Conservation (phyloP, 2,329 filamentous ascomycete genomes). For the Neofusicoccum sp. region DNA sequence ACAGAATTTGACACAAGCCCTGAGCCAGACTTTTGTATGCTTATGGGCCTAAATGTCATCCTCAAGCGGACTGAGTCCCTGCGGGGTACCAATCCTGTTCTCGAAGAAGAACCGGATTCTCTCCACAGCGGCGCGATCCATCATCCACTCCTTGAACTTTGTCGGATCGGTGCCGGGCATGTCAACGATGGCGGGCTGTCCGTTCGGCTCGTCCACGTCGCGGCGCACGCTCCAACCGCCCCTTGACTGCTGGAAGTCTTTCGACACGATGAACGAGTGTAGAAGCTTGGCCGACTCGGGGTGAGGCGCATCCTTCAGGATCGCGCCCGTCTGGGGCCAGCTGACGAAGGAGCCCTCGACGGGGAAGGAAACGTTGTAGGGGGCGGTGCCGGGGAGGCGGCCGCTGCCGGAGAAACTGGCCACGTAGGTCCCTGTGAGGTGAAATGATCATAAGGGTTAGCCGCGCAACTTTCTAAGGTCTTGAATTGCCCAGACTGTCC, state of each 20-base stretch:
- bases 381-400: slow-evolving; percentile 1
- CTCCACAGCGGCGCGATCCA: slow-evolving; percentile 43
- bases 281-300: slow-evolving; percentile 54
- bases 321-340: slow-evolving; percentile 51
- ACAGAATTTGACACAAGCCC: no score
- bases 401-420: slow-evolving; percentile 22
- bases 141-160: slow-evolving; percentile 44
- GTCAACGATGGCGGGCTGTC: slow-evolving; percentile 31
- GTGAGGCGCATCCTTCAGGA: slow-evolving; percentile 49
- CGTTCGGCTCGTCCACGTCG: slow-evolving; percentile 33
- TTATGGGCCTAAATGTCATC: slow-evolving; percentile 25
- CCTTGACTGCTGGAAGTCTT: slow-evolving; percentile 37
- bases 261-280: slow-evolving; percentile 47
- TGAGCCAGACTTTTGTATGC: no score
- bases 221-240: slow-evolving; percentile 38
- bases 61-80: slow-evolving; percentile 42
- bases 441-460: no score
- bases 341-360: slow-evolving; percentile 41
- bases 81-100: slow-evolving; percentile 41
- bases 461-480: no score
- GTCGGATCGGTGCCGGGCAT: slow-evolving; percentile 37
- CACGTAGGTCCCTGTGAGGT: slow-evolving; percentile 22
- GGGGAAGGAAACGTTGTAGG: slow-evolving; percentile 29
- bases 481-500: no score
- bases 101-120: slow-evolving; percentile 45